Evolutionary conservation across 805 yeast genomes (phyloP), one percentile per base, ranked within the genome.

Genomic region (Metschnikowia similis): DNA sequence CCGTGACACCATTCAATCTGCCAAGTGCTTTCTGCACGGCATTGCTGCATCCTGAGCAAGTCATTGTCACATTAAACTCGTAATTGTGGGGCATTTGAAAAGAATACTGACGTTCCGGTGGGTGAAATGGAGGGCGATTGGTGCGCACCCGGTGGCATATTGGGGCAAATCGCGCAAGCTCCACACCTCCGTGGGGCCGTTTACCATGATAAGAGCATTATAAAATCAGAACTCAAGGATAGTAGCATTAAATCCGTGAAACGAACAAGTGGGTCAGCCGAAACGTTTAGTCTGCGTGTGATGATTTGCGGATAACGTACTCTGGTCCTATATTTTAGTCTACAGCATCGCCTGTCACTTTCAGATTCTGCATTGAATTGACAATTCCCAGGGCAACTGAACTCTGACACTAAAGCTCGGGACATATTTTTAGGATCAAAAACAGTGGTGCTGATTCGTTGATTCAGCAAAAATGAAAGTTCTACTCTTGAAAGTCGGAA

Each of bases 31-130:
- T 81, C 67, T 83, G 81, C 44, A 92, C 87, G 6, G 98, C 97
- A 50, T 79, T 81, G 21, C 96, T 86, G 69, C 99, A 92, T 14
- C 96, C 89, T 11, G 86, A 79, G 64, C 97, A 91, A 48, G 87
- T 61, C 97, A 90, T 90, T 41, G 84, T 74, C 50, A 91, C 97
- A 53, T 89, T 79, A 66, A 81, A 90, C 58, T 84, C 86, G 68
- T 87, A 89, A 61, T 85, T 48, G 52, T 56, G 60, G 32, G 60
- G 47, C 60, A 56, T 56, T 48, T 41, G 43, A 32, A 28, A 32
- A 17, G 26, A 41, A 29, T 31, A 26, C 4, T 32, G 45, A 11
- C 26, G n/a, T 13, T 16, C n/a, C n/a, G n/a, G 30, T 13, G 21
- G n/a, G 13, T 21, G 21, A 17, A 31, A 21, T n/a, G 6, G 31